Base-by-base conservation (phyloP, 1,284 basidiomycete species). In the Microbotryomycetes sp. region DNA sequence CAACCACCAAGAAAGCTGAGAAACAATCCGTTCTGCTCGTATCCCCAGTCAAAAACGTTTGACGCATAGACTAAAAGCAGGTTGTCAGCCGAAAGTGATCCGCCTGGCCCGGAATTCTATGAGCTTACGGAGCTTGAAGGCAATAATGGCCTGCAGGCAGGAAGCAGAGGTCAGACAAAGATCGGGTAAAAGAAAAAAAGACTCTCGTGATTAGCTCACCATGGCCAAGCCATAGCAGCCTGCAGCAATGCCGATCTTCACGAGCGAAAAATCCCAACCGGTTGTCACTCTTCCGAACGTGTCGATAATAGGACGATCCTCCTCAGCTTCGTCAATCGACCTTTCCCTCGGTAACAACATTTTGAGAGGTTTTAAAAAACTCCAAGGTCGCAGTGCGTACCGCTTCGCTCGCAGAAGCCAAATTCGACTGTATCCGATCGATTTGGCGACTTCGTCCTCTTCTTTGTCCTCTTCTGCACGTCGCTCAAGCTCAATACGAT, bases 1-100 rank as follows among this genome's bases (percentile, higher is more conserved):
- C 55, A 48, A 54, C 57, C 28, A 22, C 70, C 70, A 47, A 68
- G 54, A 50, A 58, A 64, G 1, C 60, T 62, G n/a, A 72, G 61
- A 50, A 58, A 64, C 53, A 62, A 61, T 28, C 70, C 70, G 45
- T 64, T 64, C 49, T 68, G 55, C 26, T 42, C 32, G 0, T 58
- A 50, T 1, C 58, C 55, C 70, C 69, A 71, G 26, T 46, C 50
- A 52, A 68, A 70, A 47, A 54, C 66, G 46, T 54, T 59, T 4
- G 51, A 49, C 30, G 67, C 63, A 49, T 69, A 68, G 16, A 58
- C 47, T 28, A 30, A n/a, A 25, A 54, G 5, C 14, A 47, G 48
- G 16, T 36, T 22, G 62, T 55, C 45, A 49, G n/a, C n/a, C n/a
- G n/a, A n/a, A n/a, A n/a, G n/a, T n/a, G n/a, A n/a, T n/a, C n/a